A percentile compares a stretch with the other conserved stretches of the same genome.
These are phyloP conservation scores for Colletotrichum ledebouriae DNA, from an alignment of 2,329 filamentous ascomycete species.

Conservation along the genomic window DNA sequence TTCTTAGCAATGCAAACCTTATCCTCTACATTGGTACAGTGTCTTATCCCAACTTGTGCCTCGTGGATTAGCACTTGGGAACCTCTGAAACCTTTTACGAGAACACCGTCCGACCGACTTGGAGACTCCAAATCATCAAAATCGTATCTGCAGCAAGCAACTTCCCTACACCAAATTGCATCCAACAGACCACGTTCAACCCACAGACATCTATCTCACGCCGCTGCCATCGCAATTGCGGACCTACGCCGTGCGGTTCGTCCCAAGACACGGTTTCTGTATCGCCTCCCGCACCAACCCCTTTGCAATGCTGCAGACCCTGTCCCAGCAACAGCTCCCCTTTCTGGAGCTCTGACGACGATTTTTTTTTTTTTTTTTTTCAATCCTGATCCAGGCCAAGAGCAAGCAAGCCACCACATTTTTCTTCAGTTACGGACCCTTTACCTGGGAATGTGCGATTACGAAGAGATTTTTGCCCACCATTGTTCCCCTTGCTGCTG, in stretches of 20 bases:
- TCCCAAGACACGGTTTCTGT: slow-evolving; percentile 37
- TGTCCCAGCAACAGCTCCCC: slow-evolving; percentile 36
- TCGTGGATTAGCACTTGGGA: background rate
- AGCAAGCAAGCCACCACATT: slow-evolving; percentile 2
- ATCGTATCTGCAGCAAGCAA: slow-evolving; percentile 20
- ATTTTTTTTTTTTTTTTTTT: slow-evolving; percentile 10
- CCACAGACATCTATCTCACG: slow-evolving; percentile 6
- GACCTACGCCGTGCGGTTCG: slow-evolving; percentile 23
- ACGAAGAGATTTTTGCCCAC: slow-evolving; percentile 30
- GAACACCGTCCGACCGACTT: background rate
- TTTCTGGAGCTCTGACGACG: slow-evolving; percentile 36
- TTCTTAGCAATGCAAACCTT: slow-evolving; percentile 43
- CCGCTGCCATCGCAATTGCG: slow-evolving; percentile 17
- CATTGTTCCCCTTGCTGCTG: slow-evolving; percentile 29
- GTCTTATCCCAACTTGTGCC: slow-evolving; percentile 2
- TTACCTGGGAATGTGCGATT: slow-evolving; percentile 17
- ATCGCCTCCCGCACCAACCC: slow-evolving; percentile 13
- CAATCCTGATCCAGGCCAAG: background rate
- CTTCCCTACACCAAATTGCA: slow-evolving; percentile 16
- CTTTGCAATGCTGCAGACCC: slow-evolving; percentile 36
- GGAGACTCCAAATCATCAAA: background rate
- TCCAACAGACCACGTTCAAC: slow-evolving; percentile 6
- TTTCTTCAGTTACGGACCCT: slow-evolving; percentile 2
- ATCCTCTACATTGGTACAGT: slow-evolving; percentile 41
- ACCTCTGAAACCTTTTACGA: background rate